Evolutionary conservation across 2,329 filamentous ascomycete species (phyloP).

Genomic region (Microcyclospora tardicrescens): DNA sequence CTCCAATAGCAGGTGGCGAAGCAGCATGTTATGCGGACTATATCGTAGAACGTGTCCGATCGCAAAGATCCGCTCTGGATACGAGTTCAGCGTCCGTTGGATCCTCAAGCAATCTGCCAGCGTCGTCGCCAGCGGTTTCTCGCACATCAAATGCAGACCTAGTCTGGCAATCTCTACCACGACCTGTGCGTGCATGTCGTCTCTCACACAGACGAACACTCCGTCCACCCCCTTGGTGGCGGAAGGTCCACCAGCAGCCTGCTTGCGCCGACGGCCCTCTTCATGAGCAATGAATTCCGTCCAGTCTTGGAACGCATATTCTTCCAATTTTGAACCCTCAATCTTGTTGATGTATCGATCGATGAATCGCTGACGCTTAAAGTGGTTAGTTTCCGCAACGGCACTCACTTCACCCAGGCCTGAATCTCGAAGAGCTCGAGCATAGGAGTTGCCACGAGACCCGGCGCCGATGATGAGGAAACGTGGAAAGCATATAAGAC

Average conservation of each 20-base stretch:
- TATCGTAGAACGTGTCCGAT: slow-evolving; percentile 92
- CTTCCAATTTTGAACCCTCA: slow-evolving; percentile 42
- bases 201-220: slow-evolving; percentile 62
- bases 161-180: slow-evolving; percentile 57
- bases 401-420: slow-evolving; percentile 59
- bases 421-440: slow-evolving; percentile 49
- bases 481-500: slow-evolving; percentile 24
- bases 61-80: slow-evolving; percentile 51
- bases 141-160: slow-evolving; percentile 76
- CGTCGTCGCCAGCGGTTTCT: slow-evolving; percentile 81
- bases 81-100: slow-evolving; percentile 16
- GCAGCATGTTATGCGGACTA: slow-evolving; percentile 77
- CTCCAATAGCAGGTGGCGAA: slow-evolving; percentile 64
- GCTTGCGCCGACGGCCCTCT: slow-evolving; percentile 43
- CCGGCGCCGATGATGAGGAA: slow-evolving; percentile 75
- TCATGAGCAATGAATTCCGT: slow-evolving; percentile 65
- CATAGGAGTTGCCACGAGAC: slow-evolving; percentile 64
- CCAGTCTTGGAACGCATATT: slow-evolving; percentile 64
- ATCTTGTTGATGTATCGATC: slow-evolving; percentile 45
- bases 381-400: slow-evolving; percentile 68
- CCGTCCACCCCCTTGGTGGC: slow-evolving; percentile 36
- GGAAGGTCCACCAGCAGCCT: slow-evolving; percentile 30
- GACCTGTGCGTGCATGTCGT: slow-evolving; percentile 78
- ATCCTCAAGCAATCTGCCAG: slow-evolving; percentile 68
- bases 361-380: slow-evolving; percentile 62